These are phyloP conservation scores for Eutreptiella sp. DNA, from an alignment of 208 protist species.

Conservation along the genomic window DNA sequence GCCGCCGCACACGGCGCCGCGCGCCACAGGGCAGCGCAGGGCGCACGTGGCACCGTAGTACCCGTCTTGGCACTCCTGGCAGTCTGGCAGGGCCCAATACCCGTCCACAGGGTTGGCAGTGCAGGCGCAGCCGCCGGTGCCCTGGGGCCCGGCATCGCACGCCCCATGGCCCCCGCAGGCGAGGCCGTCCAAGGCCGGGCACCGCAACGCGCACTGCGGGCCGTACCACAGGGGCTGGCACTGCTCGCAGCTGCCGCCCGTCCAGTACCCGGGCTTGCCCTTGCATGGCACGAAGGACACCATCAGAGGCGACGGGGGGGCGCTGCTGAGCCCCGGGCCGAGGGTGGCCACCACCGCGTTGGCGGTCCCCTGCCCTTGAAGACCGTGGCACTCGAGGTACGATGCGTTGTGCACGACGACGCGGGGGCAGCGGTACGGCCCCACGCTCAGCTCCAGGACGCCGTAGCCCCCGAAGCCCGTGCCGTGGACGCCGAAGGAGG, in stretches of 20 bases:
- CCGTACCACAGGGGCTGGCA: slow-evolving; percentile 20
- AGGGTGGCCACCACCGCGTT: no score
- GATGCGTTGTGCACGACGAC: no score
- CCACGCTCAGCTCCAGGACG: no score
- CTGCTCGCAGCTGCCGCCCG: slow-evolving; percentile 4
- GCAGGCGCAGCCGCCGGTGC: slow-evolving; percentile 20
- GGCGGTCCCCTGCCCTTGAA: no score
- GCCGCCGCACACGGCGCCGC: not conserved
- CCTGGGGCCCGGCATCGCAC: slow-evolving; percentile 20
- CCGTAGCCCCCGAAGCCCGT: no score
- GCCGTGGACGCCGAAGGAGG: no score
- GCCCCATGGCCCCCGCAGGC: slow-evolving; percentile 18
- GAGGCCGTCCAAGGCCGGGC: slow-evolving; percentile 3
- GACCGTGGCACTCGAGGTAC: no score
- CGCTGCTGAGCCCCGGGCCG: no score
- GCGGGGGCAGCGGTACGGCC: no score
- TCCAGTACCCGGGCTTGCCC: no score
- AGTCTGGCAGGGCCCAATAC: slow-evolving; percentile 2
- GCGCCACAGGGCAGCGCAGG: not conserved
- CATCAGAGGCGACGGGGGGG: no score
- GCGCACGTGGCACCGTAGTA: not conserved
- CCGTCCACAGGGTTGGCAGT: slow-evolving; percentile 21
- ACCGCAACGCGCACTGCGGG: not conserved
- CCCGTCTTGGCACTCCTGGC: not conserved
- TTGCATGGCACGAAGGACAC: no score